Evolutionary conservation across 202 grass and related monocot genomes (phyloP).

Genomic region (Carex arenaria): DNA sequence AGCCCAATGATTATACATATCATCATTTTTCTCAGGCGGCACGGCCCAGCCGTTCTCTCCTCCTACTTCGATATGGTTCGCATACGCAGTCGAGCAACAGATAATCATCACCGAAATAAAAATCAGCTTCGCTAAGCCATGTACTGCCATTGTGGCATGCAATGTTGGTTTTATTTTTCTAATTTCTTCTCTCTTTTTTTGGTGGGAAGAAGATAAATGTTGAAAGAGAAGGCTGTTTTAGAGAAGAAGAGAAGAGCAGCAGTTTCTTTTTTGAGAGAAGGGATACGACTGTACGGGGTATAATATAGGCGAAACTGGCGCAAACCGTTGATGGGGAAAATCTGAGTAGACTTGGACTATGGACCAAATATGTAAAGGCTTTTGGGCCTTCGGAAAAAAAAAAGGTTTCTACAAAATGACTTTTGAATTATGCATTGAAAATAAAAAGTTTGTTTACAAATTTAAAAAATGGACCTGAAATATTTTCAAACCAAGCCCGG

Average conservation of each 20-base stretch:
- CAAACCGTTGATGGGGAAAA: background rate
- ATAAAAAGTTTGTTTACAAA: too few species aligned
- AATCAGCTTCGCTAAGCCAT: constrained; percentile 3
- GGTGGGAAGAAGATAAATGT: background rate
- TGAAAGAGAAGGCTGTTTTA: background rate
- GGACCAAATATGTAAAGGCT: too few species aligned
- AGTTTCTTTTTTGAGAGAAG: background rate
- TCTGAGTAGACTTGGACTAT: background rate
- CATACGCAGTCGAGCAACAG: background rate
- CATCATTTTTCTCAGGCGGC: constrained; percentile 23
- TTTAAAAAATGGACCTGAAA: too few species aligned
- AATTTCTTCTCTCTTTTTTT: background rate
- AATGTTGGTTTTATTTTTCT: background rate
- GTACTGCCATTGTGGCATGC: background rate
- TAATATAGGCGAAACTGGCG: background rate
- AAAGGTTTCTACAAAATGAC: too few species aligned
- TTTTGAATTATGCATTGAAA: too few species aligned
- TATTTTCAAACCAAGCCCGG: too few species aligned
- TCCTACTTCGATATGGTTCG: constrained; percentile 57
- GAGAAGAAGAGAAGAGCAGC: background rate
- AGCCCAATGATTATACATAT: constrained; percentile 68
- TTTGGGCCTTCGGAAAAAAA: too few species aligned
- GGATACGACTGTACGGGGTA: background rate
- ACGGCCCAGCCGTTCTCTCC: constrained; percentile 57
- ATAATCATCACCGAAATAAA: background rate